phyloP scores from a whole-genome alignment of 2,329 filamentous ascomycete species.

The Scedosporium apiospermum region DNA sequence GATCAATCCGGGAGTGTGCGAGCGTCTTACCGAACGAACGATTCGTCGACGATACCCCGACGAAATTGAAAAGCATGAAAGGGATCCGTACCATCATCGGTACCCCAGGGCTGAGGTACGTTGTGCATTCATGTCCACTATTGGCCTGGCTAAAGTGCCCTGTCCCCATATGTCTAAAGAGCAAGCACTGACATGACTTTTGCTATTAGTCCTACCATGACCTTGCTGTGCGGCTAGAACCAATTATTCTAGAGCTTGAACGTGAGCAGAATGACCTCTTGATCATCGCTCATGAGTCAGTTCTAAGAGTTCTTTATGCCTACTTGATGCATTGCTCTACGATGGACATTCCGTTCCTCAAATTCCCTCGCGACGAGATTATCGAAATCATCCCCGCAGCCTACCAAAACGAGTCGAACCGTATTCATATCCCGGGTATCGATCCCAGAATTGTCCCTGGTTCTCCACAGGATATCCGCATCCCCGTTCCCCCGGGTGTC shows the following conservation, averaged over 20 bases:
- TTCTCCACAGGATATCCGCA: slow-evolving; percentile 7
- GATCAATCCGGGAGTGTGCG: slow-evolving; percentile 91
- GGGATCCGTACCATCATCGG: slow-evolving; percentile 92
- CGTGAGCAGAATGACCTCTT: slow-evolving; percentile 95
- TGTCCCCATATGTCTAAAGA: background rate
- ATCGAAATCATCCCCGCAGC: slow-evolving; percentile 97
- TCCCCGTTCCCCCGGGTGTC: slow-evolving; percentile 4
- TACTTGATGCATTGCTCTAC: slow-evolving; percentile 99
- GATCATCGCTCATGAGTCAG: slow-evolving; percentile 95
- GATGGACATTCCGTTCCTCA: slow-evolving; percentile 82
- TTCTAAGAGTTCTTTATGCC: slow-evolving; percentile 91
- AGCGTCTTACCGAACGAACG: slow-evolving; percentile 77
- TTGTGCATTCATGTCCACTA: background rate
- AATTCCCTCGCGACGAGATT: slow-evolving; percentile 93
- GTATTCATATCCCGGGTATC: slow-evolving; percentile 70
- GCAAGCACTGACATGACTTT: slow-evolving; percentile 5
- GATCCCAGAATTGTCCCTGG: slow-evolving; percentile 60
- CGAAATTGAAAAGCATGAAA: slow-evolving; percentile 84
- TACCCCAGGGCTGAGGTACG: slow-evolving; percentile 86
- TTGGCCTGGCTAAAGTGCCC: background rate
- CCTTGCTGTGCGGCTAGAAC: slow-evolving; percentile 92
- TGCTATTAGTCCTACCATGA: slow-evolving; percentile 80
- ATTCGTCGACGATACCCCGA: slow-evolving; percentile 80
- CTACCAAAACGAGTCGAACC: slow-evolving; percentile 92
- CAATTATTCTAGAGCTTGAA: slow-evolving; percentile 94